phyloP scores from a whole-genome alignment of 495 filamentous ascomycete species.

The Hyphodiscus hymeniophilus region DNA sequence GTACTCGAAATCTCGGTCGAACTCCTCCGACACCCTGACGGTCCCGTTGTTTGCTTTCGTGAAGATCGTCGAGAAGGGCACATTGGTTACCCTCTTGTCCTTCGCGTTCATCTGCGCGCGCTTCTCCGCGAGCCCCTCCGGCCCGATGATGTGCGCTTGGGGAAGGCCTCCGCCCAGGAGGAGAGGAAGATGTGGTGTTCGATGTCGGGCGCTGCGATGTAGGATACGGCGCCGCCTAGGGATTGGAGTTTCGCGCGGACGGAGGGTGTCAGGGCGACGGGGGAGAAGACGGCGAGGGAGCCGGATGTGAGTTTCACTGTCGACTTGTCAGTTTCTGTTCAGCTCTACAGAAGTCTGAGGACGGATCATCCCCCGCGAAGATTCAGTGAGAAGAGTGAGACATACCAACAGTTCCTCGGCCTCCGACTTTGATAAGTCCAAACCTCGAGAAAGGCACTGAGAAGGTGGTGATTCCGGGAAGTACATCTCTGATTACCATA shows the following conservation, averaged over 20 bases:
- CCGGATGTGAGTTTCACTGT: conserved; percentile 69
- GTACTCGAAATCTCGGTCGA: conserved; percentile 77
- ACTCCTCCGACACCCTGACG: conserved; percentile 59
- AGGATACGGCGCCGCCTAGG: conserved; percentile 66
- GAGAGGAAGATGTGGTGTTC: conserved; percentile 91
- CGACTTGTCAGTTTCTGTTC: conserved; percentile 4
- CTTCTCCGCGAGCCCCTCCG: conserved; percentile 82
- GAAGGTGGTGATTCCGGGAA: conserved; percentile 70
- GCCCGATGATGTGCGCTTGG: conserved; percentile 70
- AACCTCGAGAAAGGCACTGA: conserved; percentile 81
- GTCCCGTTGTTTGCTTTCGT: conserved; percentile 40
- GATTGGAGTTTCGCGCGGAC: conserved; percentile 56
- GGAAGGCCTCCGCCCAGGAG: conserved; percentile 73
- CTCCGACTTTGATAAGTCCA: conserved; percentile 73
- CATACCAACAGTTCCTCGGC: conserved; percentile 76
- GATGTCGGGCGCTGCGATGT: conserved; percentile 79
- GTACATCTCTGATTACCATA: conserved; percentile 82
- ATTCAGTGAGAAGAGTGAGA: no score
- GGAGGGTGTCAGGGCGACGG: conserved; percentile 70
- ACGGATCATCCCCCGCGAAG: background rate
- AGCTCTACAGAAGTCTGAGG: no score
- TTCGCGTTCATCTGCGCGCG: conserved; percentile 44
- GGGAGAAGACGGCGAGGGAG: conserved; percentile 83
- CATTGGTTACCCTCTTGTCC: conserved; percentile 50
- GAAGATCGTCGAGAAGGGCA: conserved; percentile 64